Evolutionary conservation across 768 basidiomycete species (phyloP).

Genomic region (Amyloporia xantha): DNA sequence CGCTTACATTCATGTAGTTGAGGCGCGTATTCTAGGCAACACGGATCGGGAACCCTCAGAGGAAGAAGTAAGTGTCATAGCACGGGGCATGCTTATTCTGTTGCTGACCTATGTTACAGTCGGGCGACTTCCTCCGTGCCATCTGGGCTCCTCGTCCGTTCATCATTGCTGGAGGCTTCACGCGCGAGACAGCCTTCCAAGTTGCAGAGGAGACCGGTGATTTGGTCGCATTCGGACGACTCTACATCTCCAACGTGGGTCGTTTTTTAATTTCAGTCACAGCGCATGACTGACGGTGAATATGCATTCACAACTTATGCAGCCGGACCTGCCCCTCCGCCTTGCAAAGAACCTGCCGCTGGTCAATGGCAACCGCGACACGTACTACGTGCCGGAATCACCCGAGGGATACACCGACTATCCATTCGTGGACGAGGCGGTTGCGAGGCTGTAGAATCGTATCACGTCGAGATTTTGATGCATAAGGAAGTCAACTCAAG

Average conservation of each 20-base stretch:
- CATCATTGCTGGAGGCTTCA: conserved; percentile 20
- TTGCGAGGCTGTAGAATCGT: background rate
- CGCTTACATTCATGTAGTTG: conserved; percentile 32
- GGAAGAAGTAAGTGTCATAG: conserved; percentile 6
- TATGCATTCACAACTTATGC: background rate
- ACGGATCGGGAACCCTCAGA: background rate
- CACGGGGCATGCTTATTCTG: conserved; percentile 22
- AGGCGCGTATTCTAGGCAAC: conserved; percentile 22
- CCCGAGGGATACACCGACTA: conserved; percentile 6
- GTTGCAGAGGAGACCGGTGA: conserved; percentile 13
- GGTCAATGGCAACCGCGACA: background rate
- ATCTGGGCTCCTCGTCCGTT: conserved; percentile 18
- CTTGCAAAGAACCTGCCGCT: conserved; percentile 6
- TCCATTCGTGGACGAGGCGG: conserved; percentile 2
- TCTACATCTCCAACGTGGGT: conserved; percentile 20
- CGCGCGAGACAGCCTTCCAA: conserved; percentile 15
- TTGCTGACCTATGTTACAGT: conserved; percentile 17
- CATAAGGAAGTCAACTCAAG: background rate
- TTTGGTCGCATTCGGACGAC: conserved; percentile 22
- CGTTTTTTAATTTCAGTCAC: background rate
- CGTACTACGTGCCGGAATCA: conserved; percentile 27
- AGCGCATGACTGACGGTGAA: background rate
- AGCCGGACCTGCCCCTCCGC: conserved; percentile 21
- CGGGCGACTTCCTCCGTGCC: conserved; percentile 18
- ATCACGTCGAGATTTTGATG: background rate